Conservation (phyloP, 805 yeast genomes). For the Zygosaccharomyces gambellarensis region DNA sequence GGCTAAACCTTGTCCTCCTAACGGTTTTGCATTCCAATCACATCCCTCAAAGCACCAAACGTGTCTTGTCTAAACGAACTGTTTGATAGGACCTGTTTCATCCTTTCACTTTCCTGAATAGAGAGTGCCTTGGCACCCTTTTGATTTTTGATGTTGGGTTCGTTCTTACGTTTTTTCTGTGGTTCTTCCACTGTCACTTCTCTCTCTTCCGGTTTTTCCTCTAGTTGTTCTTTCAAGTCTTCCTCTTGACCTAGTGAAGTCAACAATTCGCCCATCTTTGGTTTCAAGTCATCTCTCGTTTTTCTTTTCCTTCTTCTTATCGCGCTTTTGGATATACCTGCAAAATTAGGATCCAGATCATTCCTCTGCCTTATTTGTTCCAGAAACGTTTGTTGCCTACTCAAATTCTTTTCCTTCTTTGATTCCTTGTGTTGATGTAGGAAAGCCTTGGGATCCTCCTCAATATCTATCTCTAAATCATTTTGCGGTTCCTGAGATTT, state of each 20-base stretch:
- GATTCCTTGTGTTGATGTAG: constrained; percentile 49
- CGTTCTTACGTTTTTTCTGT: constrained; percentile 33
- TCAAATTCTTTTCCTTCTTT: constrained; percentile 48
- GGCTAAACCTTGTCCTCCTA: background rate
- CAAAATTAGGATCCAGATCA: constrained; percentile 29
- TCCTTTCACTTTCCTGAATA: constrained; percentile 52
- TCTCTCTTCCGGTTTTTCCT: constrained; percentile 11
- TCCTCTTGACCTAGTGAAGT: constrained; percentile 43
- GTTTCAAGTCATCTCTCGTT: constrained; percentile 57
- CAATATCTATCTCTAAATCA: constrained; percentile 7
- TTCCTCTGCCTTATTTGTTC: constrained; percentile 20
- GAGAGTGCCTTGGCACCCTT: constrained; percentile 53
- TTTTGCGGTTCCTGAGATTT: background rate
- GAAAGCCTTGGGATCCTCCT: constrained; percentile 40
- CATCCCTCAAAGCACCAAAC: constrained; percentile 58
- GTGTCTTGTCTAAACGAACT: constrained; percentile 54
- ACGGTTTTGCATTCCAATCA: constrained; percentile 40
- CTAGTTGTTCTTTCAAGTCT: constrained; percentile 20
- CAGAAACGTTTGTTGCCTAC: constrained; percentile 36
- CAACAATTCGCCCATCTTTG: constrained; percentile 61
- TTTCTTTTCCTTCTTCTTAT: constrained; percentile 59
- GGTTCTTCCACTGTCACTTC: constrained; percentile 11
- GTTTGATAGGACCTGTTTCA: constrained; percentile 53
- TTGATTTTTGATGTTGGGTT: constrained; percentile 53
- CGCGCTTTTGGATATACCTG: constrained; percentile 61